Base-by-base conservation (phyloP, 2,329 filamentous ascomycete genomes). In the Fusarium nodosum region DNA sequence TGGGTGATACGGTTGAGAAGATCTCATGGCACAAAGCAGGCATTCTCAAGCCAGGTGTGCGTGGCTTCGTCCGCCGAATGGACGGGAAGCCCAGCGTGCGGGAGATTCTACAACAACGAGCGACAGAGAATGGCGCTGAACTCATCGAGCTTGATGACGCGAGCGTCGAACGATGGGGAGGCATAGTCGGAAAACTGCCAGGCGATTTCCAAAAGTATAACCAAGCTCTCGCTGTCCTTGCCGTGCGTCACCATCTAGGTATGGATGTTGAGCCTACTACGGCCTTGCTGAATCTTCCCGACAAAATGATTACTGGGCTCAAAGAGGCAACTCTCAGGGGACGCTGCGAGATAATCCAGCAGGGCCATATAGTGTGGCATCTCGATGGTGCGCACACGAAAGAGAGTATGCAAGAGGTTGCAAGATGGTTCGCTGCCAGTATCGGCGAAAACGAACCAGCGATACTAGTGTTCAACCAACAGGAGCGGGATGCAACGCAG, bases 1-100 rank as follows among this genome's bases (percentile, higher is more conserved):
- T 97, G 36, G 94, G 94, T 13, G 84, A 87, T 38, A 94, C 93
- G 0, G 86, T 95, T 52, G 90, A 92, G 59, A 84, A 93, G 75
- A 97, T 97, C 69, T 80, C 94, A 5, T 97, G 94, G 94, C 93
- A 97, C 77, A 97, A 97, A 79, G 91, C 90, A 9, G 94, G 94
- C 1, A 92, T 97, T 45, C 91, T 97, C 77, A 97, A 97, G 78
- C 53, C 79, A 1, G 88, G 87, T 0, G 85, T 80, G 0, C 73
- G 64, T 39, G 81, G 76, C 0, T 82, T 83, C 11, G 76, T 80
- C 10, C 74, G 77, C 34, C 72, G 58, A 6, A 51, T 77, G 22
- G 69, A 74, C 2, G 74, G 76, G 12, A 71, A 76, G 47, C 74
- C 74, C 45, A 84, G 75, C 0, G 81, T 82, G 2, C 78, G 79